Evolutionary conservation across 208 protist species (phyloP), one percentile per base, ranked within the genome.

Genomic region (Wallacemonas sp.): DNA sequence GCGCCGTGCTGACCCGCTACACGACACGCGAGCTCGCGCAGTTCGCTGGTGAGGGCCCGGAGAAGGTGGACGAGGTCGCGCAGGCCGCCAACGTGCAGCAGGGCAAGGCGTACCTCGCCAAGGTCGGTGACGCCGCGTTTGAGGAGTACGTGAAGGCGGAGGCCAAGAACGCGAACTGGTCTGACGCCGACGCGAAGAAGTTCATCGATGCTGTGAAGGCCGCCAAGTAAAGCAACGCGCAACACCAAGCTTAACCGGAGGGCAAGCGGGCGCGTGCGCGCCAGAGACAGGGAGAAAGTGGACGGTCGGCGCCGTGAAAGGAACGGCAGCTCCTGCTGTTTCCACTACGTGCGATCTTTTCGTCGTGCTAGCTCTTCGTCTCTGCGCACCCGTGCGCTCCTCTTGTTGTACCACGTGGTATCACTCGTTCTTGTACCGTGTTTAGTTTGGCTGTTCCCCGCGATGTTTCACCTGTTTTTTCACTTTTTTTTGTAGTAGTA

Each of bases 141-240:
- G 76, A 84, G 30, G 79, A 66, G 45, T 87, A 91, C 60, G 84
- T 96, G 46, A 24, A 76, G 30, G 63, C 68, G 38, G 91, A 96
- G 71, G 83, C 88, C n/a, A 79, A 71, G 64, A 90, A 93, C 63
- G 81, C 86, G 27, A 92, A 93, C 71, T 96, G 91, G 91, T 81
- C 82, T 34, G 77, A 79, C 36, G 83, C 74, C 26, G 76, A 90
- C 4, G 74, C 68, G 30, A 87, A 91, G 66, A 91, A 89, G 66
- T 92, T 92, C 64, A 65, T 90, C 52, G 85, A 84, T n/a, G 83
- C 74, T 22, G 90, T 95, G 12, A 92, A 93, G 80, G 82, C 76
- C 8, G 65, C 74, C 37, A 91, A 93, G 68, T 87, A 86, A 73
- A 41, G 13, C 41, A 17, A 3, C 41, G 24, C 5, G 36, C 48